Conservation (phyloP, 23 red algal genomes). For the Gracilaria domingensis region DNA sequence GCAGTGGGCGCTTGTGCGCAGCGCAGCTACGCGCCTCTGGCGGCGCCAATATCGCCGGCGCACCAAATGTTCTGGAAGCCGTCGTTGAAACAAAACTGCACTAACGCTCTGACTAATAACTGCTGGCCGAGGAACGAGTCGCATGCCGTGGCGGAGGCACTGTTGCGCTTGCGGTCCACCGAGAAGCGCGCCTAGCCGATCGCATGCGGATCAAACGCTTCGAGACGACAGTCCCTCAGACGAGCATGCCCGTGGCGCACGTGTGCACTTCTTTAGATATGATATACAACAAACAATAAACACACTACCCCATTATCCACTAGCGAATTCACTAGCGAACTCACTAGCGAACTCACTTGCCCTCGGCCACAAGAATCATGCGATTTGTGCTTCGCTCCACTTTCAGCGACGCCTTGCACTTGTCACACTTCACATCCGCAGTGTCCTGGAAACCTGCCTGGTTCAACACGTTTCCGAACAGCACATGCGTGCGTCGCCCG, state of each 20-base stretch:
- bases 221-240: no score
- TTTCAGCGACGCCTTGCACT: slow-evolving; percentile 86
- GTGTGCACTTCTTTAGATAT: background rate
- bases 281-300: background rate
- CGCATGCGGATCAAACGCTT: no score
- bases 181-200: background rate
- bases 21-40: background rate
- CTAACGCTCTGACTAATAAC: slow-evolving; percentile 31
- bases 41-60: background rate
- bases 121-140: slow-evolving; percentile 1
- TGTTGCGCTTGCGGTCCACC: slow-evolving; percentile 10
- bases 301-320: background rate
- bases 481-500: slow-evolving; percentile 71
- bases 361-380: slow-evolving; percentile 77
- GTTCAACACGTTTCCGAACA: slow-evolving; percentile 90
- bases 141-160: slow-evolving; percentile 30
- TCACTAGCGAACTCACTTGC: no score
- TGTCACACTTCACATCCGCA: slow-evolving; percentile 88
- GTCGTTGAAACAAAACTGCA: slow-evolving; percentile 8
- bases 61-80: slow-evolving; percentile 13
- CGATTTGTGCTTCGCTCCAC: slow-evolving; percentile 71
- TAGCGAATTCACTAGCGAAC: no score
- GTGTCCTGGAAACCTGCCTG: slow-evolving; percentile 70
- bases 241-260: no score
- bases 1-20: background rate